Percentiles rank a stretch among this genome's conserved stretches.
Evolutionary conservation across 2,329 filamentous ascomycete species (phyloP).

Genomic region (Diaporthe ampelina): DNA sequence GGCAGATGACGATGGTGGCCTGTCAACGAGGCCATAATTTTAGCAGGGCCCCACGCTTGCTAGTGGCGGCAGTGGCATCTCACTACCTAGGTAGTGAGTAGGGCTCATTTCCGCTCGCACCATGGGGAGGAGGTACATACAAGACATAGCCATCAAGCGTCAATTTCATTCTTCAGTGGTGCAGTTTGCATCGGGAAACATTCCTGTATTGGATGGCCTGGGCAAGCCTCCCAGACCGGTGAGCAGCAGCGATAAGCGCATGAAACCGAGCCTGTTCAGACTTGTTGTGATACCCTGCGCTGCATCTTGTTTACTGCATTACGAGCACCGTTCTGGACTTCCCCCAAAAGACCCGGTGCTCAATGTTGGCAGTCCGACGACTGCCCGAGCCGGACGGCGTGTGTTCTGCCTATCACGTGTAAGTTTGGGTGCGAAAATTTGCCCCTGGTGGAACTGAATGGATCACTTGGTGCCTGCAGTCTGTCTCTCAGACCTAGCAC

Average conservation of each 20-base stretch:
- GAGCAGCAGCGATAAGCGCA: constrained; percentile 13
- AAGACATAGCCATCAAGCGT: neutral
- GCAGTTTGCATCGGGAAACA: neutral
- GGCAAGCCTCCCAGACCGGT: constrained; percentile 5
- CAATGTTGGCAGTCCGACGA: neutral
- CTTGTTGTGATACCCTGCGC: neutral
- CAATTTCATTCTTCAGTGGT: neutral
- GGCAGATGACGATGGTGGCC: too few relatives aligned
- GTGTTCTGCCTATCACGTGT: neutral
- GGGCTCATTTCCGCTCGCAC: neutral
- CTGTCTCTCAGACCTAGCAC: neutral
- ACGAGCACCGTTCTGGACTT: neutral
- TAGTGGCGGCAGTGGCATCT: neutral
- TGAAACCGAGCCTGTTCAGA: neutral
- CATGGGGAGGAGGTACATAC: neutral
- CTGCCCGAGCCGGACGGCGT: neutral
- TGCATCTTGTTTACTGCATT: neutral
- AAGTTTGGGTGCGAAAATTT: neutral
- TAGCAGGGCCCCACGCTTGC: neutral
- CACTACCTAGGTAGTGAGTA: too few relatives aligned
- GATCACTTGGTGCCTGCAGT: constrained; percentile 1
- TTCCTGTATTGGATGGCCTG: neutral
- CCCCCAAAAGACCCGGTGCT: neutral
- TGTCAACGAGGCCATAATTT: neutral
- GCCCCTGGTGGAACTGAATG: neutral